Evolutionary conservation across 2,329 filamentous ascomycete genomes (phyloP), one percentile per base, ranked within the genome.

Genomic region (Ceratocystis harringtonii): DNA sequence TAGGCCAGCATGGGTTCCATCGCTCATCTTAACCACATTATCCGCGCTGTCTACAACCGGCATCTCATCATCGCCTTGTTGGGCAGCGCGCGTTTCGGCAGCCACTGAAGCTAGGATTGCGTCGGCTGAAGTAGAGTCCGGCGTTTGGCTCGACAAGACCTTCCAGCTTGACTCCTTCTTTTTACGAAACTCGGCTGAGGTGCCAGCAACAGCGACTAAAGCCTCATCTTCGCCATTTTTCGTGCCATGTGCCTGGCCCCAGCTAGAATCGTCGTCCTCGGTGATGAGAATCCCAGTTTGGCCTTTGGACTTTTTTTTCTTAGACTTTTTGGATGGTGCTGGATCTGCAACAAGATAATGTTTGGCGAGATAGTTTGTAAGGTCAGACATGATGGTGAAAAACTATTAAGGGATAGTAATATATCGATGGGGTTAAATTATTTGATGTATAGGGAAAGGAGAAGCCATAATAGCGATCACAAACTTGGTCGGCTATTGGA

Each of bases 331-430:
- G 61, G 76, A 71, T 19, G 81, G 79, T 68, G 82, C 83, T 5
- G 78, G 75, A 68, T 84, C 80, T 50, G 81, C 78, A 65, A 81
- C 78, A 62, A 99, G 85, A 74, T 99, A 99, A 75, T 91, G 94
- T 69, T 90, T 87, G 45, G 92, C 92, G 44, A 99, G 84, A 72
- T 97, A 99, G 72, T 86, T 85, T 67, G 90, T 86, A 69, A 96
- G 81, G 70, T 84, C 80, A n/a, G 66, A 67, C 66, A 67, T 67
- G 8, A 50, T 50, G 28, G 6, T 1, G 63, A 28, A 50, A 19
- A 41, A 8, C 7, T 22, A 57, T 36, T 7, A 32, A 8, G 17
- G 43, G 25, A 32, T 15, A 28, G 48, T 15, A n/a, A 28, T 10
- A 43, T 41, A 41, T 41, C 36, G 36, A 41, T 41, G 10, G 36